These are phyloP conservation scores for Ehretia macrophylla DNA, from an alignment of 257 asterid species.

Conservation along the genomic window DNA sequence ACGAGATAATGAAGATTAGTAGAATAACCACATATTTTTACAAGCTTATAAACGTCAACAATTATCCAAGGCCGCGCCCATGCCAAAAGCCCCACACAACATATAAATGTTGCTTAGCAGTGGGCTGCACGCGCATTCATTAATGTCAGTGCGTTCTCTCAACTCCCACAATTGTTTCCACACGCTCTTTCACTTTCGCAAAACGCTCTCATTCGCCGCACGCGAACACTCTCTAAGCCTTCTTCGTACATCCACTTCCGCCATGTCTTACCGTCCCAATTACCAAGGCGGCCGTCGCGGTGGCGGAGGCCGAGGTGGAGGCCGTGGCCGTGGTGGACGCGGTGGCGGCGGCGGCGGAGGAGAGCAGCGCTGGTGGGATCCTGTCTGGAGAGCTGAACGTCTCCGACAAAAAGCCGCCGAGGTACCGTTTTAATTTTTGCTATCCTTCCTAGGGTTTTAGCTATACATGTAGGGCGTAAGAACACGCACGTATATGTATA, in stretches of 20 bases:
- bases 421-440: constrained; percentile 31
- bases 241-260: constrained; percentile 26
- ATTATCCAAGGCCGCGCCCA: not conserved
- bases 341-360: constrained; percentile 52
- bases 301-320: constrained; percentile 33
- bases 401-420: constrained; percentile 73
- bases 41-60: too few relatives aligned
- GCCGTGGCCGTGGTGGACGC: constrained; percentile 40
- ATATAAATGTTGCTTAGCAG: not conserved
- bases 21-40: too few relatives aligned
- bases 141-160: constrained; percentile 43
- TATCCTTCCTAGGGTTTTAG: not conserved
- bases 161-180: constrained; percentile 18
- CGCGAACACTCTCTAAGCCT: constrained; percentile 4
- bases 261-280: constrained; percentile 83
- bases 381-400: constrained; percentile 93
- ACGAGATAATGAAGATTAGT: too few relatives aligned
- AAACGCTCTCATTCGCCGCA: constrained; percentile 12
- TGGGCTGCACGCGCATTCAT: constrained; percentile 16
- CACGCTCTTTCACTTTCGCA: constrained; percentile 18
- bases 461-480: too few relatives aligned
- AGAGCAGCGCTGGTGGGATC: constrained; percentile 99
- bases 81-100: not conserved
- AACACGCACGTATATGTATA: not conserved
- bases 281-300: constrained; percentile 73